Evolutionary conservation across 495 filamentous ascomycete genomes (phyloP), one percentile per base, ranked within the genome.

Genomic region (Poronia punctata): DNA sequence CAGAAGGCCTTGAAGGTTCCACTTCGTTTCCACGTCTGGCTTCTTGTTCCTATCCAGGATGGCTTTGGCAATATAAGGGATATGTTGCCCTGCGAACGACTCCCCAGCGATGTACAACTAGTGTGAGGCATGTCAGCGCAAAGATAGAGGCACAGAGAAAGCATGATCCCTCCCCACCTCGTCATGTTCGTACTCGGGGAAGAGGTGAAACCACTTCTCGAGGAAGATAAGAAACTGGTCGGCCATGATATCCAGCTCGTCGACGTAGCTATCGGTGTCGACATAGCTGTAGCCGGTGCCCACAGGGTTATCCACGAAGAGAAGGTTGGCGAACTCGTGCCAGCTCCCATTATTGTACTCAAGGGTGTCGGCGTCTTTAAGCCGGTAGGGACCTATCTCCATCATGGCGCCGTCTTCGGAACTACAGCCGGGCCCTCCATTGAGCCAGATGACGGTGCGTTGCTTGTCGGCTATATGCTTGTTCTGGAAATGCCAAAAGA

Each of bases 401-500:
- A 98, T 97, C 68, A 98, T 57, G 17, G 90, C 88, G 36, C 92
- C 92, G 54, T 98, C 92, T 78, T 94, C 88, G 10, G 88, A 95
- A 60, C 88, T 95, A 60, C 92, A 98, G 8, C 92, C 92, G 0
- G 92, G 92, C 0, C 92, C 92, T 23, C 92, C 92, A 59, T 98
- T 98, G 28, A 98, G 66, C 92, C 92, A 98, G 54, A 98, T 83
- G 4, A 98, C 85, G 0, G 92, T 95, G 19, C 90, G 79, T 57
- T 93, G 86, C 46, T 76, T 78, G 57, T 96, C 86, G 24, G 88
- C 92, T 43, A 97, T 95, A 54, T 97, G 90, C 36, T 84, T 78
- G 56, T 96, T 97, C 56, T 95, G 80, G 55, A 80, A 95, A 55
- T 94, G 87, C 92, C 92, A 98, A 67, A 97, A 98, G 72, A 96